phyloP scores from a whole-genome alignment of 495 filamentous ascomycete species.

The Jackrogersella multiformis region DNA sequence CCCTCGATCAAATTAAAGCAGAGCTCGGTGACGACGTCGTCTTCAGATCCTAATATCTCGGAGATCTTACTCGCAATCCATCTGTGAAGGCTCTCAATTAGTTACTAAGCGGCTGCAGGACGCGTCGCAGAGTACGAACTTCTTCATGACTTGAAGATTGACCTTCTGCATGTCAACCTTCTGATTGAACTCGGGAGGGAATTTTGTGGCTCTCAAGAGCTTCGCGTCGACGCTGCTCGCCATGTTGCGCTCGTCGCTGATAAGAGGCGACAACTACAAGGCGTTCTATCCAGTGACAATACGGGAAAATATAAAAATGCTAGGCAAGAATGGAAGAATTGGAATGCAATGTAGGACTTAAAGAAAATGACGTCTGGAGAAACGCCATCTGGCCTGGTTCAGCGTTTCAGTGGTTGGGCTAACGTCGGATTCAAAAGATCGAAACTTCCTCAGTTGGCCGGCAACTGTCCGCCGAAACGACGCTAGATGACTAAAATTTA shows the following conservation, averaged over 20 bases:
- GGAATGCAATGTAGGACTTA: neutral
- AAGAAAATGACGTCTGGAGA: slow-evolving; percentile 47
- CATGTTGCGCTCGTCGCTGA: slow-evolving; percentile 56
- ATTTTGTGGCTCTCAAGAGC: slow-evolving; percentile 88
- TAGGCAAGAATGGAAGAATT: slow-evolving; percentile 34
- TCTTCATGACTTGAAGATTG: slow-evolving; percentile 97
- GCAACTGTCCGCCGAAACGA: slow-evolving; percentile 9
- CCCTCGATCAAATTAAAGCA: slow-evolving; percentile 90
- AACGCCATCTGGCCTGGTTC: slow-evolving; percentile 24
- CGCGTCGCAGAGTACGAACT: slow-evolving; percentile 61
- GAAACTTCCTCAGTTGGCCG: slow-evolving; percentile 15
- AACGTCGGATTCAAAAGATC: slow-evolving; percentile 29
- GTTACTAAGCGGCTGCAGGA: slow-evolving; percentile 9
- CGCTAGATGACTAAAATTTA: slow-evolving; percentile 16
- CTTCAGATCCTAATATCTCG: slow-evolving; percentile 86
- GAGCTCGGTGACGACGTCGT: slow-evolving; percentile 93
- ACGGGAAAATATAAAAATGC: neutral
- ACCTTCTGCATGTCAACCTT: slow-evolving; percentile 99
- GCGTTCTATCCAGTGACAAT: neutral
- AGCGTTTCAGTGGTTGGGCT: slow-evolving; percentile 28
- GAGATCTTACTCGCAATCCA: slow-evolving; percentile 92
- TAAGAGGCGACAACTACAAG: neutral
- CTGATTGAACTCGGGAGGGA: slow-evolving; percentile 89
- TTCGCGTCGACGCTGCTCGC: slow-evolving; percentile 83
- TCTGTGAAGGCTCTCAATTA: slow-evolving; percentile 60